These are phyloP conservation scores for Ascoidea tarda DNA, from an alignment of 805 yeast genomes.

Conservation along the genomic window DNA sequence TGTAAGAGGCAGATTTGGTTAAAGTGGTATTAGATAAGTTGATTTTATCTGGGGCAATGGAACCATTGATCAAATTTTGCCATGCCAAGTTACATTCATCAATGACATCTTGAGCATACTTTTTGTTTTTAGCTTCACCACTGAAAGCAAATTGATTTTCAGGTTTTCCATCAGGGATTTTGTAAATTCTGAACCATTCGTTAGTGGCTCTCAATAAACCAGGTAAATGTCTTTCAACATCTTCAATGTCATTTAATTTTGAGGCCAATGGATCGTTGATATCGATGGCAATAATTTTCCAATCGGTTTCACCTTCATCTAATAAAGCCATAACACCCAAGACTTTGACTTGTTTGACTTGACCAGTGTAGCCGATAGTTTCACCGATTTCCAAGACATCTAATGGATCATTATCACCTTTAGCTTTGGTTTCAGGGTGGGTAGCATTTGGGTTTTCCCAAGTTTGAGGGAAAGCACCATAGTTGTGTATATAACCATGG, in stretches of 20 bases:
- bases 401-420: slow-evolving; percentile 78
- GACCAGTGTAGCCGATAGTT: slow-evolving; percentile 49
- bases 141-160: slow-evolving; percentile 93
- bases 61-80: slow-evolving; percentile 58
- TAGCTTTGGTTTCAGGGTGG: slow-evolving; percentile 54
- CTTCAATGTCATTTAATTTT: slow-evolving; percentile 80
- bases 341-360: slow-evolving; percentile 78
- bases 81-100: slow-evolving; percentile 78
- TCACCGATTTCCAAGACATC: slow-evolving; percentile 79
- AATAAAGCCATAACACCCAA: slow-evolving; percentile 89
- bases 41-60: slow-evolving; percentile 48
- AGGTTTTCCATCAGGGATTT: slow-evolving; percentile 96
- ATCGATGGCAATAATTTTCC: slow-evolving; percentile 87
- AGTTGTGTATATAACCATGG: slow-evolving; percentile 97
- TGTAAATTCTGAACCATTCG: slow-evolving; percentile 98
- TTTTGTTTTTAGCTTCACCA: slow-evolving; percentile 80
- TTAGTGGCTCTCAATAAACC: slow-evolving; percentile 87
- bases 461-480: slow-evolving; percentile 96
- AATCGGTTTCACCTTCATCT: slow-evolving; percentile 84
- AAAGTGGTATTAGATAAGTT: slow-evolving; percentile 68
- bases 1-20: slow-evolving; percentile 36
- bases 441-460: slow-evolving; percentile 63
- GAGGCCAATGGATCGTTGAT: slow-evolving; percentile 80
- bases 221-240: slow-evolving; percentile 81
- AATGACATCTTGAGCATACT: slow-evolving; percentile 75